Evolutionary conservation across 257 asterid species (phyloP), one percentile per base, ranked within the genome.

Genomic region (Ballota nigra): DNA sequence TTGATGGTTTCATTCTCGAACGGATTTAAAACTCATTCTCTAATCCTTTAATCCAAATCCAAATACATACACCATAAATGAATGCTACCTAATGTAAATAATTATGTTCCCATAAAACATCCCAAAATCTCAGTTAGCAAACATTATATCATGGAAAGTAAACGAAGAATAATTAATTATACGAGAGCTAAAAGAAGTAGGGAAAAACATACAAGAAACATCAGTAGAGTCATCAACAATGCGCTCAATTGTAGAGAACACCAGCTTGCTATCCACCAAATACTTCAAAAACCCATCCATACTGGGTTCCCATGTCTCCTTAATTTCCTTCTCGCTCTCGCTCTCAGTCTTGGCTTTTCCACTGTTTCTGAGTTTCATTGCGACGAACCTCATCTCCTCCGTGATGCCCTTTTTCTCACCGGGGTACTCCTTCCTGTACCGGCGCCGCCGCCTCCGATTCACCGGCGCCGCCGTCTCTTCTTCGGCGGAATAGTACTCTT

Each of bases 301-400:
- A 73, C 86, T 84, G 20, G 98, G 97, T 80, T 86, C 77, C 97
- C 97, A 94, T 33, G 82, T 73, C 53, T 74, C 88, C 2, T 69
- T 88, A 65, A 36, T 60, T 24, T 64, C 75, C 67, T 33, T 4
- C 58, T 69, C 77, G 4, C 28, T 74, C 43, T 38, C 66, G 3
- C 61, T 38, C 58, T 49, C 24, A 4, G 66, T 68, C 74, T 65
- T 80, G 18, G 68, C 38, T 70, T 71, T 82, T 12, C 84, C 81
- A 55, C 70, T 81, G 59, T 83, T 94, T 36, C 91, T 78, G 68
- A 94, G 85, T 74, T 86, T 91, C 98, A 94, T 94, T 0, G 97
- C 90, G 23, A 94, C 91, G 68, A 94, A 94, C 67, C 98, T 83
- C 97, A 91, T 89, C 80, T 94, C 98, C 86, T 94, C 97, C 22